Evolutionary conservation across 1,284 basidiomycete species (phyloP).

Genomic region (Naganishia liquefaciens): DNA sequence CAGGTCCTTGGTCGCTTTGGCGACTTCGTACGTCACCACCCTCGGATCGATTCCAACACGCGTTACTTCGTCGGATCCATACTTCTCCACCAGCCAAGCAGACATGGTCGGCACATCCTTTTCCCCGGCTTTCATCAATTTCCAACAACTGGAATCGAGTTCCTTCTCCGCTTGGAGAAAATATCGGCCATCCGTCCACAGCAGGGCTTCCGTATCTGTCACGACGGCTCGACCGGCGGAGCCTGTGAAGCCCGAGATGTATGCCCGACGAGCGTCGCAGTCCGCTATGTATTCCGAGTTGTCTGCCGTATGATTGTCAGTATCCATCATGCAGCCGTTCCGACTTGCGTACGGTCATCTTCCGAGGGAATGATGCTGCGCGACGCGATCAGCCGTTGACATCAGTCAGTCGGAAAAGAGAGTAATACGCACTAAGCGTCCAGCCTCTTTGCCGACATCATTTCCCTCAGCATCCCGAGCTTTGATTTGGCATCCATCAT

Average conservation of each 20-base stretch:
- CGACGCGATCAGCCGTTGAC: background rate
- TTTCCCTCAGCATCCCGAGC: slow-evolving; percentile 62
- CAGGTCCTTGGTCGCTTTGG: slow-evolving; percentile 45
- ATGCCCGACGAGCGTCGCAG: slow-evolving; percentile 80
- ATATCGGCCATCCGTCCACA: slow-evolving; percentile 84
- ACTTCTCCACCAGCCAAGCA: slow-evolving; percentile 66
- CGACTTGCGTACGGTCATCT: slow-evolving; percentile 71
- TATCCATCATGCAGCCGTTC: slow-evolving; percentile 1
- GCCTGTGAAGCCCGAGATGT: slow-evolving; percentile 88
- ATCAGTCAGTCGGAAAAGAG: background rate
- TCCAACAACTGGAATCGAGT: slow-evolving; percentile 71
- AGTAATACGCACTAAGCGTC: slow-evolving; percentile 60
- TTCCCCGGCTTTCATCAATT: slow-evolving; percentile 84
- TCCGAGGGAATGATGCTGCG: slow-evolving; percentile 73
- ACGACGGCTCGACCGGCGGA: slow-evolving; percentile 86
- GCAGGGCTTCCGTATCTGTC: slow-evolving; percentile 65
- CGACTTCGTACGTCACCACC: slow-evolving; percentile 64
- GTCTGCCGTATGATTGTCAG: slow-evolving; percentile 59
- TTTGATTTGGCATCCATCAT: slow-evolving; percentile 23
- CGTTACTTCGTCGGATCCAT: slow-evolving; percentile 58
- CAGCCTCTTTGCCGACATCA: slow-evolving; percentile 67
- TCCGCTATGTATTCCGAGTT: slow-evolving; percentile 84
- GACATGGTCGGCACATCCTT: slow-evolving; percentile 88
- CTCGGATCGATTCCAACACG: slow-evolving; percentile 80
- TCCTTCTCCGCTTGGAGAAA: slow-evolving; percentile 89